Base-by-base conservation (phyloP, 2,329 filamentous ascomycete species). In the Neospermospora avenae region DNA sequence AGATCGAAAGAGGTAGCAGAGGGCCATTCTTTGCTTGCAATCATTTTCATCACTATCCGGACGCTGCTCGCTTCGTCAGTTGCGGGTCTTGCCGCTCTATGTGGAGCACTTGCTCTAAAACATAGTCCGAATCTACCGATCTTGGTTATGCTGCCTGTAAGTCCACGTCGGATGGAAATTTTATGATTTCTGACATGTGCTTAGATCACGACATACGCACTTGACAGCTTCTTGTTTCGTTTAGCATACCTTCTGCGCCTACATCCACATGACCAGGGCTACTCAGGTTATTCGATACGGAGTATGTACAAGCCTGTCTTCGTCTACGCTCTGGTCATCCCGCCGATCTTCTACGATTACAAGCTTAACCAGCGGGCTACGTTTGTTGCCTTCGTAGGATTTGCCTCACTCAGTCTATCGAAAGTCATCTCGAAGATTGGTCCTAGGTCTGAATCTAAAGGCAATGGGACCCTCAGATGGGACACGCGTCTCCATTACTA, bases 121-220 rank as follows among this genome's bases (percentile, higher is more conserved):
- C 55, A 61, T 49, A 70, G 61, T 54, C 44, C 59, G 25, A 71
- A 68, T 57, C 59, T 71, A 28, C 60, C 63, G 28, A 46, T 70
- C n/a, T 55, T 70, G 18, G 66, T 65, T 39, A 68, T 70, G 62
- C 44, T 71, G 37, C 61, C 67, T 35, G 69, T 70, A 57, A 57
- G 64, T 62, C 31, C 14, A 28, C 39, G 20, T 48, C 6, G 16
- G 3, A n/a, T 39, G 14, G 3, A 11, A 18, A n/a, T 49, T 22
- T 18, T 20, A 24, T 18, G 10, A 28, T 24, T 14, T 37, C 63
- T 69, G 25, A 68, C 48, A 22, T 20, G 3, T 24, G 6, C 4
- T 20, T 41, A 70, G 69, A 65, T 71, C 25, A 56, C 70, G 11
- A 68, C 68, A 55, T 70, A 70, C 63, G 67, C 65, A 8, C 62